Evolutionary conservation across 2,329 filamentous ascomycete genomes (phyloP).

Genomic region (Fusarium sulawesiense): DNA sequence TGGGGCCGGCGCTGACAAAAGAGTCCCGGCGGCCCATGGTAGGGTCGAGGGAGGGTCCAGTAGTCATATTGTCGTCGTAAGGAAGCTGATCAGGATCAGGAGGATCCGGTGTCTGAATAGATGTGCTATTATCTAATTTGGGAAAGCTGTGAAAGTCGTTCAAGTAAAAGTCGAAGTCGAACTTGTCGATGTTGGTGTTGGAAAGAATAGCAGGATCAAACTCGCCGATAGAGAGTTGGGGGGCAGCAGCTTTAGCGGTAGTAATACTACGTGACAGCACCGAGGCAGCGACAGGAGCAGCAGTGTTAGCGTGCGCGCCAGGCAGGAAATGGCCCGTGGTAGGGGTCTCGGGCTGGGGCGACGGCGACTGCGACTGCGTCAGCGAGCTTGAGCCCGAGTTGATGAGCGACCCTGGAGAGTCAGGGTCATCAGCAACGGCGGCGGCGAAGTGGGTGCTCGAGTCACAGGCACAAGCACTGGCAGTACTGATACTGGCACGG

Average conservation of each 20-base stretch:
- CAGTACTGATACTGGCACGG: slow-evolving; percentile 10
- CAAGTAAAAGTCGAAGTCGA: slow-evolving; percentile 14
- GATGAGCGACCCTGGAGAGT: slow-evolving; percentile 51
- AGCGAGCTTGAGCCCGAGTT: slow-evolving; percentile 51
- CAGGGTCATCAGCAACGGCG: slow-evolving; percentile 46
- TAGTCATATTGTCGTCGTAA: slow-evolving; percentile 65
- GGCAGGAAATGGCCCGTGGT: slow-evolving; percentile 44
- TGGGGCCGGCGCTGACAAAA: slow-evolving; percentile 72
- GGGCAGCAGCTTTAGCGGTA: slow-evolving; percentile 39
- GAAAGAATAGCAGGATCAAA: slow-evolving; percentile 43
- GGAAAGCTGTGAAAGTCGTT: not conserved
- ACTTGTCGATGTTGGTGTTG: slow-evolving; percentile 48
- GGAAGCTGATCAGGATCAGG: slow-evolving; percentile 22
- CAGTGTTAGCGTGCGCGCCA: slow-evolving; percentile 46
- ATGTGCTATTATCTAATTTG: not conserved
- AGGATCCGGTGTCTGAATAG: not conserved
- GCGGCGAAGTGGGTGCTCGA: slow-evolving; percentile 43
- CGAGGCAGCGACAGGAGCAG: slow-evolving; percentile 42
- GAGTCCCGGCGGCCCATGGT: slow-evolving; percentile 71
- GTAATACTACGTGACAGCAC: slow-evolving; percentile 42
- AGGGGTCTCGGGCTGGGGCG: slow-evolving; percentile 52
- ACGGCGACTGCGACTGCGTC: slow-evolving; percentile 53
- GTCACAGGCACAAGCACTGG: slow-evolving; percentile 35
- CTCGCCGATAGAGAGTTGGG: slow-evolving; percentile 34
- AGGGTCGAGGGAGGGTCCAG: slow-evolving; percentile 68